A percentile compares a stretch with the other conserved stretches of the same genome.
Conservation (phyloP, 768 basidiomycete species). For the Mrakia hoshinonis region DNA sequence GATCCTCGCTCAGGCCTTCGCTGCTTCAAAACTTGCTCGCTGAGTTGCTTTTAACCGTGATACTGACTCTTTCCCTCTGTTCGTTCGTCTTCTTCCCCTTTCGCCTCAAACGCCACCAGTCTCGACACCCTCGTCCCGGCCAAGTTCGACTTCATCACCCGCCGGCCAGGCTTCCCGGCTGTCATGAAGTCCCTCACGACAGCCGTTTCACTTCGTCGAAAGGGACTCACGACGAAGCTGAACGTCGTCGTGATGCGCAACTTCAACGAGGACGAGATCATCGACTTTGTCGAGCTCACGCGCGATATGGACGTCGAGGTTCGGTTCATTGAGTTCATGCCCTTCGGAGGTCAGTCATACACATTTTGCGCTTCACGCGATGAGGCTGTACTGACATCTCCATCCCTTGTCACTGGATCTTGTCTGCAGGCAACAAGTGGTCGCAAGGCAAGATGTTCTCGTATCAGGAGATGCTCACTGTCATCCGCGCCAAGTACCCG, state of each 20-base stretch:
- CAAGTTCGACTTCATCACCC: constrained; percentile 81
- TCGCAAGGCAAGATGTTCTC: constrained; percentile 71
- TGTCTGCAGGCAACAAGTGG: constrained; percentile 68
- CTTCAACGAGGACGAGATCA: constrained; percentile 69
- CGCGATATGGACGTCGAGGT: constrained; percentile 56
- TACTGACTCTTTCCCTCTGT: not conserved
- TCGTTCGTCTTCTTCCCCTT: not conserved
- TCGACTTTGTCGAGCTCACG: constrained; percentile 70
- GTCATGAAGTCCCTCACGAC: constrained; percentile 59
- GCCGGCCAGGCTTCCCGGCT: constrained; percentile 63
- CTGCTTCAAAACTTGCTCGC: not conserved
- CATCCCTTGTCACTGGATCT: not conserved
- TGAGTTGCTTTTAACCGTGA: constrained; percentile 1
- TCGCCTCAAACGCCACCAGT: too few relatives aligned
- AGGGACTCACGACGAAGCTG: constrained; percentile 50
- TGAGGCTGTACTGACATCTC: not conserved
- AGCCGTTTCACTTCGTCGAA: constrained; percentile 46
- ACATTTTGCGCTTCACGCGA: not conserved
- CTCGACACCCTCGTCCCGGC: constrained; percentile 76
- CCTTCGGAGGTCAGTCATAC: constrained; percentile 60
- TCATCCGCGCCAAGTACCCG: constrained; percentile 49
- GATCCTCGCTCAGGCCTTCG: not conserved
- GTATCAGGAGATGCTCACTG: constrained; percentile 55
- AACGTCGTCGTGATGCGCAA: constrained; percentile 77
- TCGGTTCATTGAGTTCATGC: constrained; percentile 87